Percentiles rank a stretch among this genome's conserved stretches.
phyloP scores from a whole-genome alignment of 805 yeast species.

The Hanseniaspora mollemarum region DNA sequence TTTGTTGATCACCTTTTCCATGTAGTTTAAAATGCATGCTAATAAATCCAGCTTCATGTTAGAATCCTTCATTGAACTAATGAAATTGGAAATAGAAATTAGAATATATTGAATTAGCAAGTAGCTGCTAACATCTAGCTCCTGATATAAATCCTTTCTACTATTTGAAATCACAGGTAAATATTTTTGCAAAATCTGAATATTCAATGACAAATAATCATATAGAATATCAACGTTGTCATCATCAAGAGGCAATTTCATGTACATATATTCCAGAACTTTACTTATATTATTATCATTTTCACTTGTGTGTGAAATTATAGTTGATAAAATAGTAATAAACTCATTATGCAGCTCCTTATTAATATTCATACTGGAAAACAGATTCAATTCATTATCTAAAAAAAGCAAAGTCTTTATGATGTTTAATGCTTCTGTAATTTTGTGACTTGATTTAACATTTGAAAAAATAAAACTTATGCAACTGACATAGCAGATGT shows the following conservation, averaged over 20 bases:
- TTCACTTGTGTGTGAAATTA: slow-evolving; percentile 43
- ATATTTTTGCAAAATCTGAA: slow-evolving; percentile 48
- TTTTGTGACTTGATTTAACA: slow-evolving; percentile 23
- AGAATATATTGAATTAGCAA: slow-evolving; percentile 40
- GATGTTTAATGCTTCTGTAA: slow-evolving; percentile 17
- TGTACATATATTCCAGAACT: slow-evolving; percentile 32
- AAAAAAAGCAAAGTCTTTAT: background rate
- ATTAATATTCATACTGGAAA: background rate
- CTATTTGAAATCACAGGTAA: slow-evolving; percentile 49
- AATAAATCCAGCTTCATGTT: slow-evolving; percentile 59
- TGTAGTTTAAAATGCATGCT: slow-evolving; percentile 54
- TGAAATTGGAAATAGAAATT: slow-evolving; percentile 35
- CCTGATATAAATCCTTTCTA: slow-evolving; percentile 3
- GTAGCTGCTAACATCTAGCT: slow-evolving; percentile 29
- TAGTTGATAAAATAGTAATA: slow-evolving; percentile 63
- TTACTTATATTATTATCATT: slow-evolving; percentile 49
- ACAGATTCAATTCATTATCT: background rate
- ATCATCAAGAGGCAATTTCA: slow-evolving; percentile 27
- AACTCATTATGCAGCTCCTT: slow-evolving; percentile 50
- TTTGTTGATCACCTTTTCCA: slow-evolving; percentile 45
- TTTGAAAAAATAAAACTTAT: slow-evolving; percentile 54
- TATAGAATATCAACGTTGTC: slow-evolving; percentile 66
- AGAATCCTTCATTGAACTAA: slow-evolving; percentile 49
- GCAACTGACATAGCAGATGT: slow-evolving; percentile 73
- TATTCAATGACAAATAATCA: slow-evolving; percentile 61